phyloP scores from a whole-genome alignment of 75 land plant species.

The Pinus taeda region DNA sequence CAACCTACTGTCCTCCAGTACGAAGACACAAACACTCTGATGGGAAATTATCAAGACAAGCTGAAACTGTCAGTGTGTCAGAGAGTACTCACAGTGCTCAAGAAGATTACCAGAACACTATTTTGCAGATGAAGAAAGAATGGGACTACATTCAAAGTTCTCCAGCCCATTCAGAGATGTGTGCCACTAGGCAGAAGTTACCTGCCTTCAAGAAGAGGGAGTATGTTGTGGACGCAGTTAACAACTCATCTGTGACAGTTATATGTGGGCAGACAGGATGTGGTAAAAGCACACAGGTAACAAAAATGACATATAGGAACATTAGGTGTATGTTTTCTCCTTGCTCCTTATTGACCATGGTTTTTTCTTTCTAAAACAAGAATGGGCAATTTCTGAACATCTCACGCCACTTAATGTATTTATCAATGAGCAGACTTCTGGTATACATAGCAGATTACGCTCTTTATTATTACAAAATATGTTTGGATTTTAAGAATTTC shows the following conservation, averaged over 20 bases:
- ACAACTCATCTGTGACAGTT: conserved; percentile 21
- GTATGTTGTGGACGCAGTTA: conserved; percentile 21
- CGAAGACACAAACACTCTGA: neutral
- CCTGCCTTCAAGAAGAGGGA: conserved; percentile 26
- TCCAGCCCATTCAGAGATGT: conserved; percentile 20
- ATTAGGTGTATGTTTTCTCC: neutral
- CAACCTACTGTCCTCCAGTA: neutral
- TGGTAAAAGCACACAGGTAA: conserved; percentile 43
- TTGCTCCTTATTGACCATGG: neutral
- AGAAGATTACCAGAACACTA: neutral
- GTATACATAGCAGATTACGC: neutral
- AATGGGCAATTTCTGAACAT: neutral
- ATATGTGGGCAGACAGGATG: conserved; percentile 41
- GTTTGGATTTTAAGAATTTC: neutral
- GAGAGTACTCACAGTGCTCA: neutral
- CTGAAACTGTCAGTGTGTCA: neutral
- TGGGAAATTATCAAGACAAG: neutral
- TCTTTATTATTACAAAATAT: neutral
- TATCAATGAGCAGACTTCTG: neutral
- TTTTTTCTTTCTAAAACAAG: neutral
- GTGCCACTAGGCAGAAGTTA: conserved; percentile 25
- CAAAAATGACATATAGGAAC: neutral
- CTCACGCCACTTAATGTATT: neutral
- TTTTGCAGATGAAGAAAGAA: conserved; percentile 10
- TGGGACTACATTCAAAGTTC: conserved; percentile 17